Evolutionary conservation across 2,329 filamentous ascomycete genomes (phyloP), one percentile per base, ranked within the genome.

Genomic region (Venturia effusa): DNA sequence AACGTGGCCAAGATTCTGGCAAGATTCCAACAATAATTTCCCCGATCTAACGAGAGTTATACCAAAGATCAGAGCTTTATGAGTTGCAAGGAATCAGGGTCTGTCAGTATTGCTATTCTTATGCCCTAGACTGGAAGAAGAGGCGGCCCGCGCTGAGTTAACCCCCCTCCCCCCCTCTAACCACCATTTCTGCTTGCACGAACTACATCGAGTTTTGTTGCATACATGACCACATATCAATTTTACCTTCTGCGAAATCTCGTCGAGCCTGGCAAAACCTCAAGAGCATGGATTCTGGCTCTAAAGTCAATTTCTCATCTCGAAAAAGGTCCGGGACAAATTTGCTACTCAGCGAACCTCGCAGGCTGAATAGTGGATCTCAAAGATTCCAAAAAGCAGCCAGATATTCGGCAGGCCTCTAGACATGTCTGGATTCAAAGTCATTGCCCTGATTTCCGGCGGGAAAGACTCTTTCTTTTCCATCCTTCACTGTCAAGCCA

Each of bases 401-500:
- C 1, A 51, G 7, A 24, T 3, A 22, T n/a, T 22, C 43, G 10
- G n/a, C 2, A 22, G 7, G 45, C 45, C 15, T 3, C n/a, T 37
- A 15, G 2, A 19, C 13, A 57, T 57, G 51, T 57, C 30, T 6
- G 8, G n/a, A 17, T 32, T 64, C 27, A 51, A 62, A 40, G 92
- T 97, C 67, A 92, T 99, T 69, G 93, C 90, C 61, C 81, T 99
- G 67, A 88, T 99, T 68, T 99, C 94, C 24, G 94, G 94, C 66
- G 94, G 94, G 68, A 99, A 99, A 78, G 94, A 99, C 79, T 97
- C 93, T 68, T 88, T 99, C 75, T 97, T 89, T 79, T 93, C 90
- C 24, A 83, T 96, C 68, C 83, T 97, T 65, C 94, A 99, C 78
- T 97, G 92, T 75, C 80, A 91, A 68, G 84, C 86, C 65, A 89